A percentile compares a stretch with the other conserved stretches of the same genome.
These are phyloP conservation scores for Saturnispora gosingensis DNA, from an alignment of 805 yeast genomes.

Conservation along the genomic window DNA sequence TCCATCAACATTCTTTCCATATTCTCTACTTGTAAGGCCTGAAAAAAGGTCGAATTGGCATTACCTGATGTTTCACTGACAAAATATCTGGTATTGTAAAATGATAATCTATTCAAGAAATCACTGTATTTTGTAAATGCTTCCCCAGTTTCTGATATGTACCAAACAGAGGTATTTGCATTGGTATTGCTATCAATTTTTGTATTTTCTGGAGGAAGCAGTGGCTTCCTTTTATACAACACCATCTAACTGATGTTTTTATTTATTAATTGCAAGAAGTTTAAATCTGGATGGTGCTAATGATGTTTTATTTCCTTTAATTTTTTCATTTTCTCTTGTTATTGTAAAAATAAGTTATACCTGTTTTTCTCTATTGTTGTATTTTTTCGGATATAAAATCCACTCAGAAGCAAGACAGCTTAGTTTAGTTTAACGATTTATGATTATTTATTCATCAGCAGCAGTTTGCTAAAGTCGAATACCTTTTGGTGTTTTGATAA, in stretches of 20 bases:
- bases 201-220: conserved; percentile 38
- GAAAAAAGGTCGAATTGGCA: conserved; percentile 82
- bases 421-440: no score
- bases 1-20: conserved; percentile 59
- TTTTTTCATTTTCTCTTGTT: neutral
- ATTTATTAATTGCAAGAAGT: neutral
- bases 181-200: conserved; percentile 38
- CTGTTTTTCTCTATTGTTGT: neutral
- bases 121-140: conserved; percentile 76
- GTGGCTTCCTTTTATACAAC: conserved; percentile 62
- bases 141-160: conserved; percentile 77
- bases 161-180: conserved; percentile 60
- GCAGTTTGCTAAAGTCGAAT: no score
- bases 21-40: conserved; percentile 74
- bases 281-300: neutral
- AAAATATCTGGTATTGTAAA: conserved; percentile 66
- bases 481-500: no score
- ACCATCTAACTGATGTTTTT: conserved; percentile 38
- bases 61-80: conserved; percentile 96
- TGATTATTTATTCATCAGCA: no score
- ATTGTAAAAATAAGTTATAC: neutral
- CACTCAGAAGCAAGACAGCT: neutral
- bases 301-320: neutral
- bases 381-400: neutral
- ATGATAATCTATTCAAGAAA: conserved; percentile 62